Evolutionary conservation across 2,329 filamentous ascomycete species (phyloP), one percentile per base, ranked within the genome.

Genomic region (Aspergillus quadricinctus): DNA sequence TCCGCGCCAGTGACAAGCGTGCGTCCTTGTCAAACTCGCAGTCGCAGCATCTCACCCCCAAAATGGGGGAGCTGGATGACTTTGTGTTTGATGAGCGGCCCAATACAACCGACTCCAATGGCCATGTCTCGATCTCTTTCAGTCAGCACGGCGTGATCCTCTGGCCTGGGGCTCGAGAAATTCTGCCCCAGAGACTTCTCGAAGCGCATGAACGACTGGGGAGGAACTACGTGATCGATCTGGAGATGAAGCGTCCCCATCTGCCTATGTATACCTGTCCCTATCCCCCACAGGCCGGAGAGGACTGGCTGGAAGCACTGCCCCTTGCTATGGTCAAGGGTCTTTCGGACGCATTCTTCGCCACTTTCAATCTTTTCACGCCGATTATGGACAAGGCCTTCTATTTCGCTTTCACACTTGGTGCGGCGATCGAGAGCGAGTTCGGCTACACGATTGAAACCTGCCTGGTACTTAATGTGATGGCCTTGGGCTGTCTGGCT

Each of bases 361-460:
- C 77, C n/a, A 79, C 80, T 0, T 82, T 82, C 60, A 80, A 82
- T 61, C 78, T 79, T 0, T 80, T 75, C 28, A 81, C 77, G 17
- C 81, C 81, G 0, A 75, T 81, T 23, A 75, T 83, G 52, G 80
- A 83, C 59, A 78, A 80, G 55, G 75, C 75, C 19, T 76, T 80
- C 54, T 83, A 81, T 64, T 79, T 78, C 61, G 74, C 79, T 1
- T 78, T 74, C 58, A 82, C 79, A 0, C 73, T 83, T 4, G 75
- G 77, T 10, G 65, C 73, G 3, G 80, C 78, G 2, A 73, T 81
- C 49, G 77, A 80, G 58, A 79, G 73, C 40, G 75, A 76, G 1
- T 83, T 82, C 57, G 79, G 79, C 1, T 78, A 77, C 57, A 79
- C 78, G 37, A 76, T 82, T 45, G 80, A 82, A 60, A 79, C 77